These are phyloP conservation scores for Collybia sp. DNA, from an alignment of 768 basidiomycete genomes.

Conservation along the genomic window DNA sequence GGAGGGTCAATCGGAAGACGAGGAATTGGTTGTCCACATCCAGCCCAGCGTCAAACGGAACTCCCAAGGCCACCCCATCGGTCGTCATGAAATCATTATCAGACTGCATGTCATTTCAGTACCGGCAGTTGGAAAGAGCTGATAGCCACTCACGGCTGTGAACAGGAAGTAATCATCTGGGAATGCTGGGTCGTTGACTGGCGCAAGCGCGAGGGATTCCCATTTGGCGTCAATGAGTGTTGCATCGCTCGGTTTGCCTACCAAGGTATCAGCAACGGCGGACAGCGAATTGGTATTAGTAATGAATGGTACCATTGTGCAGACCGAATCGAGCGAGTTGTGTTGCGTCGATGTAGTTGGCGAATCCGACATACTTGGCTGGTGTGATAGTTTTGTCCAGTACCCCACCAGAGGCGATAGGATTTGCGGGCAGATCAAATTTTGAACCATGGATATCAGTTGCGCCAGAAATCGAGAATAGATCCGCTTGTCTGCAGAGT, in stretches of 20 bases:
- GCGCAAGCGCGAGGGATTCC: conserved; percentile 60
- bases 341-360: conserved; percentile 45
- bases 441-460: conserved; percentile 56
- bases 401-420: conserved; percentile 45
- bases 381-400: conserved; percentile 43
- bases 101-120: conserved; percentile 23
- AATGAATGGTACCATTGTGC: conserved; percentile 41
- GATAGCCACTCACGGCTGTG: conserved; percentile 40
- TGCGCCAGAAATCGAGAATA: conserved; percentile 51
- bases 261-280: not conserved
- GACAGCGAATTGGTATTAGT: not conserved
- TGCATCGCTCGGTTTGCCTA: conserved; percentile 43
- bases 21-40: conserved; percentile 62
- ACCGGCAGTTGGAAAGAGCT: not conserved
- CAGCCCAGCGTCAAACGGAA: conserved; percentile 46
- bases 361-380: conserved; percentile 51
- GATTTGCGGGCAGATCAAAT: conserved; percentile 49
- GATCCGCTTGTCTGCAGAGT: conserved; percentile 45
- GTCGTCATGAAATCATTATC: conserved; percentile 64
- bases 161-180: conserved; percentile 70
- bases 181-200: conserved; percentile 40
- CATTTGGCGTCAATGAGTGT: conserved; percentile 63
- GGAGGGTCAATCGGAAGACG: conserved; percentile 57
- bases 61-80: conserved; percentile 45
- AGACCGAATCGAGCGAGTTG: conserved; percentile 60